phyloP scores from a whole-genome alignment of 371 early-diverging fungal genomes.

The Encephalitozoon cuniculi region DNA sequence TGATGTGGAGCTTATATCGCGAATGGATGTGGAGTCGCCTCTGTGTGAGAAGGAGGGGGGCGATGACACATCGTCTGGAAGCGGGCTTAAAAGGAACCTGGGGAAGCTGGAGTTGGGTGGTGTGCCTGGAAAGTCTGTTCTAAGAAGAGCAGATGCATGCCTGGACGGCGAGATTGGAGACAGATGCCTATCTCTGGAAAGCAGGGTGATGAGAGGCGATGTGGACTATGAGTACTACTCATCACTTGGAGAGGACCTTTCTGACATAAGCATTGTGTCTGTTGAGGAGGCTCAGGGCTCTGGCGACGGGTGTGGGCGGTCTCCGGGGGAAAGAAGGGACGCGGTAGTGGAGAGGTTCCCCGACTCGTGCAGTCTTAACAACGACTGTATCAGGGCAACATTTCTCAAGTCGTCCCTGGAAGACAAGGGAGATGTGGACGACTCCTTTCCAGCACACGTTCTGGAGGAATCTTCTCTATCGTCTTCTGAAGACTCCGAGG shows the following conservation, averaged over 20 bases:
- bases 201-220: background rate
- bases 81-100: background rate
- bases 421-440: background rate
- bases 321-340: background rate
- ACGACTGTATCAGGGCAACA: background rate
- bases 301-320: background rate
- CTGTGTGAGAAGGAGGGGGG: background rate
- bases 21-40: background rate
- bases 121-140: background rate
- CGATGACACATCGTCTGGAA: background rate
- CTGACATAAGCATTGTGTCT: background rate
- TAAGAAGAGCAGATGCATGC: background rate
- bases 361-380: constrained; percentile 1
- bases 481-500: background rate
- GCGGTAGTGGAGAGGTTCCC: background rate
- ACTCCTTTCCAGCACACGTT: background rate
- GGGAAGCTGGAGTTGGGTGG: background rate
- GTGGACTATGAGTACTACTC: constrained; percentile 4
- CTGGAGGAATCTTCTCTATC: background rate
- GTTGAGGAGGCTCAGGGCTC: background rate
- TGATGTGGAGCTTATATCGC: constrained; percentile 18
- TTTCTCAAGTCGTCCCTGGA: background rate
- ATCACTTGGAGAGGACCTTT: constrained; percentile 5
- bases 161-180: background rate
- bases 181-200: background rate